Evolutionary conservation across 2,329 filamentous ascomycete species (phyloP).

Genomic region (Ascocoryne sarcoides): DNA sequence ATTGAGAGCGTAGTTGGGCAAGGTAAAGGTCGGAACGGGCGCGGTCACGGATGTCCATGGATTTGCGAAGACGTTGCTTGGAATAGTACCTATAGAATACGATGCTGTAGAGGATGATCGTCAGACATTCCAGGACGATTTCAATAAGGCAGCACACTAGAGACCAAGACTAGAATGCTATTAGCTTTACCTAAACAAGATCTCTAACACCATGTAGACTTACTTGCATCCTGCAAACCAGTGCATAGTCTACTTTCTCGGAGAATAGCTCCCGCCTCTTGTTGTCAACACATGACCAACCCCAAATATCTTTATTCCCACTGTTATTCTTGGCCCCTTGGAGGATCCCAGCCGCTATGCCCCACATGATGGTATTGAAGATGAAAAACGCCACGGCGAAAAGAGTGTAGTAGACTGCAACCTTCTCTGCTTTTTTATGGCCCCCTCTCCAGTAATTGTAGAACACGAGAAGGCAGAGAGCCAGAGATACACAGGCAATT

Average conservation of each 20-base stretch:
- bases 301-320: slow-evolving; percentile 86
- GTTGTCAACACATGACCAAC: slow-evolving; percentile 94
- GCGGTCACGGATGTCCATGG: slow-evolving; percentile 91
- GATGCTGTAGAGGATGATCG: slow-evolving; percentile 85
- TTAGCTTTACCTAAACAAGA: slow-evolving; percentile 7
- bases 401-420: slow-evolving; percentile 88
- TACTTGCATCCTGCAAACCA: slow-evolving; percentile 83
- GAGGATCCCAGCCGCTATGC: slow-evolving; percentile 72
- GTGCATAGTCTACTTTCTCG: slow-evolving; percentile 75
- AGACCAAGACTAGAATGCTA: slow-evolving; percentile 66
- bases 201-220: slow-evolving; percentile 21
- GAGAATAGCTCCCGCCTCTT: slow-evolving; percentile 67
- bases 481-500: slow-evolving; percentile 72
- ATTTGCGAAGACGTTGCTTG: slow-evolving; percentile 90
- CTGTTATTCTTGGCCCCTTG: slow-evolving; percentile 68
- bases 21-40: slow-evolving; percentile 94
- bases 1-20: slow-evolving; percentile 73
- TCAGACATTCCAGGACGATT: slow-evolving; percentile 83
- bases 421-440: slow-evolving; percentile 82
- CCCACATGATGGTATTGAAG: slow-evolving; percentile 89
- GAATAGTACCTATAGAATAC: slow-evolving; percentile 98
- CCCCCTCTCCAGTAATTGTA: slow-evolving; percentile 82
- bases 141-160: slow-evolving; percentile 97
- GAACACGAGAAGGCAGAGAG: slow-evolving; percentile 72
- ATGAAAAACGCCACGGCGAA: slow-evolving; percentile 93